Evolutionary conservation across 306 rosid genomes (phyloP).

Genomic region (Dalbergia oliveri): DNA sequence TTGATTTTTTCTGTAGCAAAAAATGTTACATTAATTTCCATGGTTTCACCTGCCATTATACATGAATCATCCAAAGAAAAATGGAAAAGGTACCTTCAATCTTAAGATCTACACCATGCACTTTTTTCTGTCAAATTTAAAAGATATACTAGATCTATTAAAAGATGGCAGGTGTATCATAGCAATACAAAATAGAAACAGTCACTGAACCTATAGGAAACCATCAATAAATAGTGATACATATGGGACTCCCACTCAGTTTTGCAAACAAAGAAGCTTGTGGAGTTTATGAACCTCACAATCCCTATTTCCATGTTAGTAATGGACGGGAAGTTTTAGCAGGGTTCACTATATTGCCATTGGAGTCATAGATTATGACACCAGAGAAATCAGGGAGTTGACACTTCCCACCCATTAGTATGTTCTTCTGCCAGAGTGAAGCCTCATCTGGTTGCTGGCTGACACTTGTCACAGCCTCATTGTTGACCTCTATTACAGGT

Average conservation of each 20-base stretch:
- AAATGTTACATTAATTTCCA: constrained; percentile 36
- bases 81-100: not conserved
- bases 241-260: not conserved
- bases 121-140: not conserved
- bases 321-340: constrained; percentile 60
- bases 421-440: constrained; percentile 89
- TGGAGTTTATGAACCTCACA: not conserved
- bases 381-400: constrained; percentile 94
- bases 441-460: constrained; percentile 50
- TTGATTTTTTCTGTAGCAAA: constrained; percentile 36
- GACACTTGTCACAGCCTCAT: constrained; percentile 44
- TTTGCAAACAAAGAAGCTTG: constrained; percentile 20
- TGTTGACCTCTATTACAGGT: constrained; percentile 60
- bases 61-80: constrained; percentile 6
- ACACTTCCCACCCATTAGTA: constrained; percentile 94
- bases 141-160: not conserved
- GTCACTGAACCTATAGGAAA: not conserved
- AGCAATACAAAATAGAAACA: not conserved
- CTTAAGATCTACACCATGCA: constrained; percentile 1
- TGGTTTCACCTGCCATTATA: constrained; percentile 15
- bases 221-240: not conserved
- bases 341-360: constrained; percentile 68
- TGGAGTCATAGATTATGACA: constrained; percentile 76
- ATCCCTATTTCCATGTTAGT: constrained; percentile 70
- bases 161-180: constrained; percentile 21